phyloP scores from a whole-genome alignment of 2,329 filamentous ascomycete species.

The Cyphellophora attinorum region DNA sequence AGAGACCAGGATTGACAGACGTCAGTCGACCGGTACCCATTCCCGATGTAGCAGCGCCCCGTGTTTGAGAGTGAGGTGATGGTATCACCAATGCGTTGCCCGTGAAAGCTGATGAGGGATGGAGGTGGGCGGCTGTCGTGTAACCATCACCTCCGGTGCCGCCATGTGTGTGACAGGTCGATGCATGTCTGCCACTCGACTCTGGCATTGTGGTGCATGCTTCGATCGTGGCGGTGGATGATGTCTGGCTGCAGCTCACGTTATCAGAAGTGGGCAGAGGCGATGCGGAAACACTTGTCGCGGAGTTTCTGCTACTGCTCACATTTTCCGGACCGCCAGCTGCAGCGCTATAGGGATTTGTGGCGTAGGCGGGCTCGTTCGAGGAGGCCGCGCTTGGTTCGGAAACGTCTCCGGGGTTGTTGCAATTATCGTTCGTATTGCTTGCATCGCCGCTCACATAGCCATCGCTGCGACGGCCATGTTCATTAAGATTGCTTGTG shows the following conservation, averaged over 20 bases:
- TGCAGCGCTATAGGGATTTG: not conserved
- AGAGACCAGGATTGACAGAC: conserved; percentile 7
- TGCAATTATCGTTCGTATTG: not conserved
- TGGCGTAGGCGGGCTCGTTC: not conserved
- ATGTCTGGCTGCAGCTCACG: no score
- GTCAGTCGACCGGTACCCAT: no score
- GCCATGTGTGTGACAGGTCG: no score
- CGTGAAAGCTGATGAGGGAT: not conserved
- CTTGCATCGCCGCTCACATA: not conserved
- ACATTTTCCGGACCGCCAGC: not conserved
- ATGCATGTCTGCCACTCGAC: no score
- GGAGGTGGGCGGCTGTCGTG: not conserved
- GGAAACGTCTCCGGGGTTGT: not conserved
- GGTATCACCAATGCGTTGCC: not conserved
- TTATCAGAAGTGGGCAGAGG: no score
- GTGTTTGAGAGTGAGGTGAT: not conserved
- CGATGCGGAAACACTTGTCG: no score
- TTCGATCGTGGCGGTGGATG: no score
- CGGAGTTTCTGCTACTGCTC: no score
- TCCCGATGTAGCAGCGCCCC: not conserved
- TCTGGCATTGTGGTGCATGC: no score
- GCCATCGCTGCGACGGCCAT: not conserved
- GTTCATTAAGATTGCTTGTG: not conserved
- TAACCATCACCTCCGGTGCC: no score
- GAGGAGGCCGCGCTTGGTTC: not conserved